Conservation (phyloP, 495 filamentous ascomycete genomes). For the Rhypophila decipiens region DNA sequence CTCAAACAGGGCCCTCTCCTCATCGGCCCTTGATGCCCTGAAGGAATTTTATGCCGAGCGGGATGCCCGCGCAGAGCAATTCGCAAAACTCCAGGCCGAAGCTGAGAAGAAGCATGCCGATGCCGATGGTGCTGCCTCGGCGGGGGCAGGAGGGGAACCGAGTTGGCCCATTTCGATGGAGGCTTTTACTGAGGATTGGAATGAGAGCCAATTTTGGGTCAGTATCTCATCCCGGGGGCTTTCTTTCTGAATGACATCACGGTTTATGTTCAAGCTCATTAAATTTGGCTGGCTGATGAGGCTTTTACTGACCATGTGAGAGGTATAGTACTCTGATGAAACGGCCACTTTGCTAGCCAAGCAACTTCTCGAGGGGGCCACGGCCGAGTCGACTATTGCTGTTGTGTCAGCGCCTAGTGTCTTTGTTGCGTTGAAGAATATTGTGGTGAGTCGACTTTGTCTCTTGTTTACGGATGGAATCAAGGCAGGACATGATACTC, state of each 20-base stretch:
- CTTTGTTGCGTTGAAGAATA: slow-evolving; percentile 66
- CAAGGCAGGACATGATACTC: too few relatives aligned
- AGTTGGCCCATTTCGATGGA: slow-evolving; percentile 51
- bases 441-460: slow-evolving; percentile 42
- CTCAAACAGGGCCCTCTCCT: slow-evolving; percentile 50
- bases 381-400: slow-evolving; percentile 48
- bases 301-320: too few relatives aligned
- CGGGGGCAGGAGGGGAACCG: background rate
- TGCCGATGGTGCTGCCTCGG: slow-evolving; percentile 4
- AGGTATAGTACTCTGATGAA: slow-evolving; percentile 57
- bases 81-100: slow-evolving; percentile 51
- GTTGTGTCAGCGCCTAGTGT: slow-evolving; percentile 71
- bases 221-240: slow-evolving; percentile 4
- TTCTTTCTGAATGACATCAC: background rate
- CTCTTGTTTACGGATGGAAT: background rate
- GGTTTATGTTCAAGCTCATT: background rate
- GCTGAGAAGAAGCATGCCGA: slow-evolving; percentile 38
- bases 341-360: slow-evolving; percentile 57
- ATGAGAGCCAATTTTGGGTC: slow-evolving; percentile 75
- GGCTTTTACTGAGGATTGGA: slow-evolving; percentile 73
- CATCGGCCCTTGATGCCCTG: slow-evolving; percentile 55
- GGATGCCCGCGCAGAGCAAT: slow-evolving; percentile 53
- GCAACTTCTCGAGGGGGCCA: slow-evolving; percentile 53
- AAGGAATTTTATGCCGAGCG: slow-evolving; percentile 64
- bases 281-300: background rate